Base-by-base conservation (phyloP, 2,329 filamentous ascomycete genomes). In the Geosmithia morbida region DNA sequence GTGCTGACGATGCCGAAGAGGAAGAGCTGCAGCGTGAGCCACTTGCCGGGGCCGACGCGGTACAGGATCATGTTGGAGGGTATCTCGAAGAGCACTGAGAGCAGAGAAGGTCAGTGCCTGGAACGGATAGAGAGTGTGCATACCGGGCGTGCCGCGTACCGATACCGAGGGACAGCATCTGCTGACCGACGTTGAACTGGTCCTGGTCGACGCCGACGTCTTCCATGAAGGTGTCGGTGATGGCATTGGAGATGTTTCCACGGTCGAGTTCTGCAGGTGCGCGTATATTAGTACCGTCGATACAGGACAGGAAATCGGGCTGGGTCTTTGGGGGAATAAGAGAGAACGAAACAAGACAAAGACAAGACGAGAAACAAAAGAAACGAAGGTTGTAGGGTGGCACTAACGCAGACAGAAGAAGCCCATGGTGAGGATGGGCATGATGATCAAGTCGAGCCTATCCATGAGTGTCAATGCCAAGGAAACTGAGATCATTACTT, bases 21-120 rank as follows among this genome's bases (percentile, higher is more conserved):
- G 51, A 76, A 71, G 18, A 77, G 57, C 53, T 77, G 72, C 0
- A 67, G 61, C 0, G 72, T 70, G 1, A 77, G 60, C 74, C 74
- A 77, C 45, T 66, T 66, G 16, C 67, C 67, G 1, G 74, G 52
- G 7, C 52, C 51, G 22, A 53, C 45, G 16, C 50, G 47, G 43
- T 55, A 53, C 7, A 56, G 49, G 14, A 55, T 48, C 49, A 56
- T 51, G 48, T 56, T 56, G 48, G 53, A 54, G 11, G 54, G 54
- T 33, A 56, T 56, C 49, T 67, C 58, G 2, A 65, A 71, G 6
- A 74, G 59, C 2, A 74, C 69, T 37, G 13, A 26, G 22, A 26
- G 33, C 3, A 37, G 3, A 11, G 14, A 11, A 37, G 13, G 33
- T 37, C 6, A 13, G 3, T 37, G 29, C n/a, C n/a, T n/a, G n/a